Base-by-base conservation (phyloP, 305 asterid genomes). In the Fraxinus nigra region DNA sequence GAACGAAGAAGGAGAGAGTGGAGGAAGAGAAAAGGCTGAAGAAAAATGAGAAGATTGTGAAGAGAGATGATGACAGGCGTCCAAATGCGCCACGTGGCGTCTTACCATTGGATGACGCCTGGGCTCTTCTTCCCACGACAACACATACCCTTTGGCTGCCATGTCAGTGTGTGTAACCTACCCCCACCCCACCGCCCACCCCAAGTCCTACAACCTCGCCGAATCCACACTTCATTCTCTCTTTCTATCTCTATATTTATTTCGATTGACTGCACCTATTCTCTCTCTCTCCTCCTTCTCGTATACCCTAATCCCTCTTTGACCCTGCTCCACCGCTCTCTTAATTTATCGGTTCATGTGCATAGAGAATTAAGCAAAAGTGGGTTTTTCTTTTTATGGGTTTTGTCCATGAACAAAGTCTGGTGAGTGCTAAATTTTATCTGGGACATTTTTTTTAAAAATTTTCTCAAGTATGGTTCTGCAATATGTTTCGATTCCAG, bases 121-220 rank as follows among this genome's bases (percentile, higher is more conserved):
- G 90, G 89, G 97, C 93, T 87, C 94, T 48, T 85, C 83, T 90
- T 86, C 94, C 91, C 92, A 88, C 86, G 83, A 86, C 92, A 87
- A 48, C 84, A 89, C 91, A 88, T 63, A 63, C 72, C 72, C 72
- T 65, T 11, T 65, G 73, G 34, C 73, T 65, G 73, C 73, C 37
- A 65, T 85, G 93, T 91, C 93, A 88, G 91, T 89, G 18, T 13
- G 90, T 84, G 92, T 80, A 80, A 85, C 59, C 59, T 16, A 14
- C 20, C 18, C 59, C 59, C 59, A 48, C 18, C 56, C 56, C n/a
- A 13, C 56, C 18, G 6, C 56, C 56, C 56, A 46, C 18, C 20
- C 20, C 59, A 48, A 82, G 88, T 84, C 90, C 89, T 84, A 84
- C 87, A 89, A 88, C 87, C 91, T 92, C 92, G 94, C 89, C 88